Evolutionary conservation across 2,329 filamentous ascomycete species (phyloP).

Genomic region (Penicillium rolfsii): DNA sequence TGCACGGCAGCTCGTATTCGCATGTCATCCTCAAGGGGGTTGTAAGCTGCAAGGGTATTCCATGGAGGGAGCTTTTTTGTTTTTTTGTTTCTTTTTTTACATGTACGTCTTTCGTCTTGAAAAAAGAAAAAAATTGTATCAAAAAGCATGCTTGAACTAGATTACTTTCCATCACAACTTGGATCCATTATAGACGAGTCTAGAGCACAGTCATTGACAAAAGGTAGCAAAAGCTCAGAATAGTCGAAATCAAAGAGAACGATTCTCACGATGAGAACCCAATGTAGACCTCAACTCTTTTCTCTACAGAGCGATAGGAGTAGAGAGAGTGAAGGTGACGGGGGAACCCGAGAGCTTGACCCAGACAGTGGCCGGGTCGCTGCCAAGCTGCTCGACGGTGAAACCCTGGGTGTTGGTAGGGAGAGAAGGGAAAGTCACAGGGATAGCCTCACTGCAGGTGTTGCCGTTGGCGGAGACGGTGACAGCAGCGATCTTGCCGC

Average conservation of each 20-base stretch:
- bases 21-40: neutral
- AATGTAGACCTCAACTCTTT: no score
- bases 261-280: neutral
- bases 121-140: neutral
- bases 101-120: neutral
- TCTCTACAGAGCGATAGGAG: slow-evolving; percentile 40
- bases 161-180: slow-evolving; percentile 2
- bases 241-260: neutral
- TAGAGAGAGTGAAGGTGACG: slow-evolving; percentile 50
- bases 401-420: slow-evolving; percentile 51
- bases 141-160: neutral
- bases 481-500: slow-evolving; percentile 54
- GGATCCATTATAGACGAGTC: neutral
- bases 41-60: neutral
- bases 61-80: no score
- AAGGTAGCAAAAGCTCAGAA: neutral
- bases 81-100: no score
- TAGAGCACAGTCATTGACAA: neutral
- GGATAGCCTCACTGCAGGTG: slow-evolving; percentile 56
- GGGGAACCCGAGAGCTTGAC: slow-evolving; percentile 51
- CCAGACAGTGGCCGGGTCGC: slow-evolving; percentile 58
- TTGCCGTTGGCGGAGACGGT: slow-evolving; percentile 56
- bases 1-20: neutral
- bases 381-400: slow-evolving; percentile 58
- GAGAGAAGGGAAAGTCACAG: slow-evolving; percentile 57